Conservation (phyloP, 192 early-diverging fungal species). For the Coemansia sp. region DNA sequence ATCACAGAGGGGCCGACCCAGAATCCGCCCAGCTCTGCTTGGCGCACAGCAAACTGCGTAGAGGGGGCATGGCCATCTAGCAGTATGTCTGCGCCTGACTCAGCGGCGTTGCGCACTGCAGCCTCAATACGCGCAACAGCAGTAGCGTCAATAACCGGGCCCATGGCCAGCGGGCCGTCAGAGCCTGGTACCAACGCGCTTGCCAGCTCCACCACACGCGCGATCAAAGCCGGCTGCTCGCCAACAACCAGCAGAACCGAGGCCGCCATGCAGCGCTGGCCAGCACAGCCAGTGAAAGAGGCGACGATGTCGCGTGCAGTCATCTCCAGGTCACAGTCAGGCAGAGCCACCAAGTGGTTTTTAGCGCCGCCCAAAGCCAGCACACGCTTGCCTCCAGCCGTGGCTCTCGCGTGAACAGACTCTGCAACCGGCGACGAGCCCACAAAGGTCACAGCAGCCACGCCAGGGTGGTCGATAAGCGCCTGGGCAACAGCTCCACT, state of each 20-base stretch:
- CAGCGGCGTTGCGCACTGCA: constrained; percentile 58
- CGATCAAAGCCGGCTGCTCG: constrained; percentile 64
- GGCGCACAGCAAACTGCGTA: constrained; percentile 36
- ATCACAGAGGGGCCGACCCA: constrained; percentile 78
- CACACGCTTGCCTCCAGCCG: constrained; percentile 64
- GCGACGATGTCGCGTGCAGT: constrained; percentile 75
- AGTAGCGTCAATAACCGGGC: constrained; percentile 73
- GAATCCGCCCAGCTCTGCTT: constrained; percentile 54
- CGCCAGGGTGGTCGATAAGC: constrained; percentile 61
- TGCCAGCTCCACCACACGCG: constrained; percentile 61
- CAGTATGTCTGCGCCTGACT: constrained; percentile 61
- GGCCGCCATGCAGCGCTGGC: constrained; percentile 79
- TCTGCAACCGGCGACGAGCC: constrained; percentile 80
- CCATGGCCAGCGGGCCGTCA: constrained; percentile 56
- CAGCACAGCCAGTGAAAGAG: constrained; percentile 75
- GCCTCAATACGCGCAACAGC: constrained; percentile 63
- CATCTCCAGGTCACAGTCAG: constrained; percentile 76
- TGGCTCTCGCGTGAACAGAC: constrained; percentile 50
- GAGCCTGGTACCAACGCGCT: constrained; percentile 56
- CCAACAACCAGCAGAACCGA: constrained; percentile 73
- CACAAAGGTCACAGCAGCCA: constrained; percentile 76
- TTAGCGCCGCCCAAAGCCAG: constrained; percentile 72
- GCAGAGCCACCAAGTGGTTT: constrained; percentile 80
- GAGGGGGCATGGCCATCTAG: constrained; percentile 68
- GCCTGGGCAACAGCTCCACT: constrained; percentile 51